These are phyloP conservation scores for Forsythia suspensa DNA, from an alignment of 257 asterid species.

Conservation along the genomic window DNA sequence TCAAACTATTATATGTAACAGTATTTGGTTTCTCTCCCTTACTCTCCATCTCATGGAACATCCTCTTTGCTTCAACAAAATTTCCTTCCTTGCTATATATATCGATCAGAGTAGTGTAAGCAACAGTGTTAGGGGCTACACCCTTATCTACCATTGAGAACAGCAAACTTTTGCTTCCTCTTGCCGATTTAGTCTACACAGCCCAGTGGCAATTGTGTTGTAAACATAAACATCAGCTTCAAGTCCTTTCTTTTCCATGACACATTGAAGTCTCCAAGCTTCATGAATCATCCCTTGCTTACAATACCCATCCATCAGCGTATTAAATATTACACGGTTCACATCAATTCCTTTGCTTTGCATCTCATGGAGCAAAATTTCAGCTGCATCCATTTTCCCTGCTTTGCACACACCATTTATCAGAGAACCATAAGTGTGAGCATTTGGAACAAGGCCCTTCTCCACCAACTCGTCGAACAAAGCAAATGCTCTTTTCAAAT, in stretches of 20 bases:
- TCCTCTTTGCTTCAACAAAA: constrained; percentile 49
- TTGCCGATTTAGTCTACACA: constrained; percentile 50
- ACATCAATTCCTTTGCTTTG: constrained; percentile 64
- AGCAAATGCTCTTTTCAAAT: constrained; percentile 56
- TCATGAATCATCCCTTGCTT: constrained; percentile 78
- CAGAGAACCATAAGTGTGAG: constrained; percentile 71
- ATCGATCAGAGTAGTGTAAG: constrained; percentile 63
- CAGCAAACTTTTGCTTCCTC: constrained; percentile 68
- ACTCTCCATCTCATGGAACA: constrained; percentile 48
- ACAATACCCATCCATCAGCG: constrained; percentile 83
- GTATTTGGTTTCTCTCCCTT: constrained; percentile 46
- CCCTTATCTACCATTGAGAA: constrained; percentile 68
- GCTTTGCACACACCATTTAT: constrained; percentile 64
- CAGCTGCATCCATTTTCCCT: constrained; percentile 72
- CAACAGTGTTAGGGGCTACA: constrained; percentile 45
- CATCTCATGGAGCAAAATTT: constrained; percentile 73
- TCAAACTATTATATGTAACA: constrained; percentile 52
- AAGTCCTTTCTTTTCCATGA: constrained; percentile 79
- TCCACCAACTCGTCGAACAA: constrained; percentile 71
- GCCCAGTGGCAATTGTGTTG: constrained; percentile 62
- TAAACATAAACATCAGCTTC: constrained; percentile 62
- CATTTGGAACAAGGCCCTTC: constrained; percentile 65
- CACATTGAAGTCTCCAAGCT: constrained; percentile 51
- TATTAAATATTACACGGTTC: constrained; percentile 67
- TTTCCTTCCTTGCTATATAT: constrained; percentile 67